These are phyloP conservation scores for Stachybotrys echinatus DNA, from an alignment of 2,329 filamentous ascomycete species.

Conservation along the genomic window DNA sequence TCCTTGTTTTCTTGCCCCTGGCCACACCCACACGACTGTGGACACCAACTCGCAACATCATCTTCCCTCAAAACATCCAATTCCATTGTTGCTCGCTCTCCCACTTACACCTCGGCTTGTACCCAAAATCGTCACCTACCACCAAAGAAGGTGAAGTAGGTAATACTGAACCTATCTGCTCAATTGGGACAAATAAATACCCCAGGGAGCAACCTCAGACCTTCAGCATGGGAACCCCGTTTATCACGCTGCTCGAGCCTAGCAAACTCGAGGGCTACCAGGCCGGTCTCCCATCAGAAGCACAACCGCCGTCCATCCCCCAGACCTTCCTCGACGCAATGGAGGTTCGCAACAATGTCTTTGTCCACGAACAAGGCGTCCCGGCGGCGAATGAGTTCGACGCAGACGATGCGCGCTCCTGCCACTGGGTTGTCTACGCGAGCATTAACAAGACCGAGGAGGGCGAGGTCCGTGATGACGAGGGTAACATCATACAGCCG, in stretches of 20 bases:
- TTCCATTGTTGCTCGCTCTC: no score
- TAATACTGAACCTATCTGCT: no score
- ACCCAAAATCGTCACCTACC: no score
- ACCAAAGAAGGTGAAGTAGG: no score
- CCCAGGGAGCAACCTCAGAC: neutral
- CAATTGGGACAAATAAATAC: no score
- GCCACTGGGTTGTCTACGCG: constrained; percentile 85
- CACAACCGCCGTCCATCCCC: constrained; percentile 44
- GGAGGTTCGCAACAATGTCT: constrained; percentile 55
- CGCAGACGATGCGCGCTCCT: constrained; percentile 70
- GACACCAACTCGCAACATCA: no score
- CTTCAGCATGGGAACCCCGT: constrained; percentile 41
- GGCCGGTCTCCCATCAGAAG: constrained; percentile 27
- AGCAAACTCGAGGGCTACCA: constrained; percentile 44
- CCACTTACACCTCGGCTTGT: no score
- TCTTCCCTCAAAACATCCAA: no score
- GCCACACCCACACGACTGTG: no score
- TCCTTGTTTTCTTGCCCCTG: no score
- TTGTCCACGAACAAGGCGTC: constrained; percentile 54
- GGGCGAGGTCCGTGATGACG: constrained; percentile 36
- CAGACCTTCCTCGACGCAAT: constrained; percentile 58
- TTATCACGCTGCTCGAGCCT: constrained; percentile 43
- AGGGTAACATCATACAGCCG: constrained; percentile 33
- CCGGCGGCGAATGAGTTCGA: constrained; percentile 70
- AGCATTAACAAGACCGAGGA: constrained; percentile 46